Percentiles rank a stretch among this genome's conserved stretches.
These are phyloP conservation scores for Xanthoceras sorbifolium DNA, from an alignment of 345 rosid species.

Conservation along the genomic window DNA sequence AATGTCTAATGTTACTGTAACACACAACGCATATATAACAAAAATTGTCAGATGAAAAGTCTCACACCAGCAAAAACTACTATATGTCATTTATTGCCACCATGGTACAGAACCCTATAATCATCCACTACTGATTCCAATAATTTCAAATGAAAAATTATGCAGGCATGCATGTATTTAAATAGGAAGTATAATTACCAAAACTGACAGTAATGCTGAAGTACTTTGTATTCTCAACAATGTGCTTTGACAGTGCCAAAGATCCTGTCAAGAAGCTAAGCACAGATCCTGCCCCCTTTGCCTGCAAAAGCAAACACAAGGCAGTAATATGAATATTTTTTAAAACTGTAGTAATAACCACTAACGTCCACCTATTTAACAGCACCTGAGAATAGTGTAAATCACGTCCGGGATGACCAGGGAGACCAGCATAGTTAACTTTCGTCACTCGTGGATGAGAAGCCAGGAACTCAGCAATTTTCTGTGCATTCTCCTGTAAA, in stretches of 20 bases:
- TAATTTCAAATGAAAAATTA: not conserved
- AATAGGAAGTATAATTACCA: constrained; percentile 53
- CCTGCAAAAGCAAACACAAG: constrained; percentile 44
- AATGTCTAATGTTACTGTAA: not conserved
- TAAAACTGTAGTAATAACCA: not conserved
- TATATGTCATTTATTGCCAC: not conserved
- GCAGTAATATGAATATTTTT: not conserved
- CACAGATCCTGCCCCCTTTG: constrained; percentile 95
- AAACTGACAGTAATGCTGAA: constrained; percentile 97
- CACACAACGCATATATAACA: not conserved
- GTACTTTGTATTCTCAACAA: constrained; percentile 84
- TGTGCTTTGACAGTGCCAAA: constrained; percentile 74
- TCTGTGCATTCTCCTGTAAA: constrained; percentile 79
- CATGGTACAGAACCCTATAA: too few relatives aligned
- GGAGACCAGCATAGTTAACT: constrained; percentile 88
- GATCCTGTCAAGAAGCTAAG: constrained; percentile 96
- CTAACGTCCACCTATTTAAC: not conserved
- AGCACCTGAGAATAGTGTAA: constrained; percentile 91
- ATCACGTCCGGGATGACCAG: constrained; percentile 77
- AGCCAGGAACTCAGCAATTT: constrained; percentile 81
- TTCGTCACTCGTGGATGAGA: constrained; percentile 82
- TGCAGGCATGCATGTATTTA: not conserved
- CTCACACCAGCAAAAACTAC: not conserved
- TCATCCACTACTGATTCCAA: not conserved
- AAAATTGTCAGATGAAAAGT: not conserved